These are phyloP conservation scores for Verticillium longisporum DNA, from an alignment of 2,329 filamentous ascomycete species.

Conservation along the genomic window DNA sequence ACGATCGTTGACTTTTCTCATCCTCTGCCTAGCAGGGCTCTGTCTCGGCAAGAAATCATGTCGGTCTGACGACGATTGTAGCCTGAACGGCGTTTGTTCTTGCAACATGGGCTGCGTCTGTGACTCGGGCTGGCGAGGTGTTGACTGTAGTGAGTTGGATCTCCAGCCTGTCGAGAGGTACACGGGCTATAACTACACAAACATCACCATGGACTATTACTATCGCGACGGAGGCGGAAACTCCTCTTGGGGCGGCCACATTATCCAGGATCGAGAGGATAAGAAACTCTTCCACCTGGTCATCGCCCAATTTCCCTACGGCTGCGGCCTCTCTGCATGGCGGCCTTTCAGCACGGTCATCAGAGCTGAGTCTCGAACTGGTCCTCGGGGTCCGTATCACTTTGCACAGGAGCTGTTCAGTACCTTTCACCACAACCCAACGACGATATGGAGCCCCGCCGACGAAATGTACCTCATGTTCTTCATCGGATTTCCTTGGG, in stretches of 20 bases:
- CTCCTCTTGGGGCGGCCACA: slow-evolving; percentile 40
- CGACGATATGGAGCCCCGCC: slow-evolving; percentile 32
- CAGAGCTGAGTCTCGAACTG: slow-evolving; percentile 34
- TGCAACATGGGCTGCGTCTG: slow-evolving; percentile 13
- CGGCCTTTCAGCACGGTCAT: slow-evolving; percentile 36
- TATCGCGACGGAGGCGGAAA: slow-evolving; percentile 18
- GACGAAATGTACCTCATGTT: slow-evolving; percentile 38
- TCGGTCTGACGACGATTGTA: slow-evolving; percentile 19
- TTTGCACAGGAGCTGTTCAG: slow-evolving; percentile 31
- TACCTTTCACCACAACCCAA: slow-evolving; percentile 40
- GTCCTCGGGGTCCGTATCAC: slow-evolving; percentile 35
- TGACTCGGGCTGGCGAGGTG: slow-evolving; percentile 35
- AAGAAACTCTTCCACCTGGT: slow-evolving; percentile 34
- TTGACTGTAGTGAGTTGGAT: slow-evolving; percentile 37
- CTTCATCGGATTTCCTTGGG: slow-evolving; percentile 26
- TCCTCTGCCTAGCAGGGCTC: not conserved
- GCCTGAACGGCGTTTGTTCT: slow-evolving; percentile 21
- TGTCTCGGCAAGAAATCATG: slow-evolving; percentile 5
- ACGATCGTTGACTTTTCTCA: not conserved
- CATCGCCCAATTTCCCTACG: slow-evolving; percentile 34
- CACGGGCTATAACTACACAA: slow-evolving; percentile 33
- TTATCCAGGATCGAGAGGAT: slow-evolving; percentile 33
- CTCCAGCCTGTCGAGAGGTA: slow-evolving; percentile 29
- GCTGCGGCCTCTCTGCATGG: slow-evolving; percentile 40
- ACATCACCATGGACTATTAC: slow-evolving; percentile 5